Evolutionary conservation across 768 basidiomycete species (phyloP).

Genomic region (Tulasnella sp.): DNA sequence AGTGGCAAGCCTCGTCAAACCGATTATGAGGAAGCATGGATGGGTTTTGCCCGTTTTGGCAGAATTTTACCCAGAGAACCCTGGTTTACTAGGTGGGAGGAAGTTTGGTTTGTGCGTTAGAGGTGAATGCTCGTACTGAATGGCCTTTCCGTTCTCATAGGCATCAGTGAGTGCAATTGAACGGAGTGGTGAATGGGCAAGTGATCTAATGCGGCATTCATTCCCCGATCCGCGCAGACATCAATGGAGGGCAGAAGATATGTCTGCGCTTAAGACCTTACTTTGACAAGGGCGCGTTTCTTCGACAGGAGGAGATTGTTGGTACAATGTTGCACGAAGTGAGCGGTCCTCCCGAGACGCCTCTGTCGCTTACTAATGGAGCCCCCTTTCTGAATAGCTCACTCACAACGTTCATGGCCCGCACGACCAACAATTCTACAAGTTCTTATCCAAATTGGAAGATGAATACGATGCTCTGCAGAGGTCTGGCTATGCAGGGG

Average conservation of each 20-base stretch:
- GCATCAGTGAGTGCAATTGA: background rate
- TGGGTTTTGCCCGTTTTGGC: slow-evolving; percentile 77
- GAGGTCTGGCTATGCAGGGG: slow-evolving; percentile 79
- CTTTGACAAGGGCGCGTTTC: slow-evolving; percentile 62
- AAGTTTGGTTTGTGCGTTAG: background rate
- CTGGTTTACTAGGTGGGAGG: slow-evolving; percentile 68
- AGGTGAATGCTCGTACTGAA: background rate
- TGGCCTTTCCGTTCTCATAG: background rate
- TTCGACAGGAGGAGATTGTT: slow-evolving; percentile 69
- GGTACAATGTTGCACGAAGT: slow-evolving; percentile 91
- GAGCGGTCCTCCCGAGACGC: slow-evolving; percentile 22
- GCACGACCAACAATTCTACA: slow-evolving; percentile 82
- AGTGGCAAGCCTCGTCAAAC: slow-evolving; percentile 78
- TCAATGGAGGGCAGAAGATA: slow-evolving; percentile 78
- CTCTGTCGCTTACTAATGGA: slow-evolving; percentile 9
- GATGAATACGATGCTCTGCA: slow-evolving; percentile 81
- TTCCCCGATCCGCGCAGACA: slow-evolving; percentile 44
- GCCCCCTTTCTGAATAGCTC: slow-evolving; percentile 47
- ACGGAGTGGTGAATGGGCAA: background rate
- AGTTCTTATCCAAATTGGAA: slow-evolving; percentile 64
- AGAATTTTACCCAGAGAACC: slow-evolving; percentile 81
- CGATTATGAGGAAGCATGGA: slow-evolving; percentile 81
- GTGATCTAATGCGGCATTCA: background rate
- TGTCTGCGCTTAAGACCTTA: slow-evolving; percentile 74
- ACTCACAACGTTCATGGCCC: slow-evolving; percentile 86